Conservation (phyloP, 371 early-diverging fungal genomes). For the Syncephalastrum racemosum region DNA sequence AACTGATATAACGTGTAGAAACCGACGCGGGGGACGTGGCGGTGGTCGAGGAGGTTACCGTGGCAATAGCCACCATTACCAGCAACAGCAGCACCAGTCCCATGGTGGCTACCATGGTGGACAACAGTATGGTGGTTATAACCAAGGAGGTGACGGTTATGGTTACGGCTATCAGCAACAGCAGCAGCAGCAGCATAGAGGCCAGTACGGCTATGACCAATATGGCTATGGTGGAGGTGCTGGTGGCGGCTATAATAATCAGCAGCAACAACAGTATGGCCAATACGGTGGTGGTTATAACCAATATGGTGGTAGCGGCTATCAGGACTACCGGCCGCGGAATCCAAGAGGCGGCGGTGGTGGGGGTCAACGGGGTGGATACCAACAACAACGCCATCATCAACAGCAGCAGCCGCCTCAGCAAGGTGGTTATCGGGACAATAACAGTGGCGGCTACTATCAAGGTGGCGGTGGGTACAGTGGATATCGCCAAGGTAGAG, state of each 20-base stretch:
- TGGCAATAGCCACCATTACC: conserved; percentile 9
- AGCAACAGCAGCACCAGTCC: not conserved
- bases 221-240: conserved; percentile 17
- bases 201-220: conserved; percentile 11
- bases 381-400: too few relatives aligned
- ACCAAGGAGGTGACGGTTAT: conserved; percentile 7
- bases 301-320: conserved; percentile 1
- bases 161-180: conserved; percentile 7
- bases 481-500: too few relatives aligned
- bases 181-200: conserved; percentile 8
- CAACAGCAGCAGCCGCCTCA: too few relatives aligned
- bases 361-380: too few relatives aligned
- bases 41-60: conserved; percentile 13
- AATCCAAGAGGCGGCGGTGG: too few relatives aligned
- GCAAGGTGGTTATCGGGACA: too few relatives aligned
- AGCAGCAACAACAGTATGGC: conserved; percentile 14
- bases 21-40: conserved; percentile 2
- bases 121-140: conserved; percentile 10
- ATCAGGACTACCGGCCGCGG: not conserved
- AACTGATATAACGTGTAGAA: too few relatives aligned
- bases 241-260: conserved; percentile 16
- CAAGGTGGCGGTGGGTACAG: too few relatives aligned
- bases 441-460: too few relatives aligned
- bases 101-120: conserved; percentile 2
- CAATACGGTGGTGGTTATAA: conserved; percentile 8